These are phyloP conservation scores for Boeremia lycopersici DNA, from an alignment of 2,329 filamentous ascomycete genomes.

Conservation along the genomic window DNA sequence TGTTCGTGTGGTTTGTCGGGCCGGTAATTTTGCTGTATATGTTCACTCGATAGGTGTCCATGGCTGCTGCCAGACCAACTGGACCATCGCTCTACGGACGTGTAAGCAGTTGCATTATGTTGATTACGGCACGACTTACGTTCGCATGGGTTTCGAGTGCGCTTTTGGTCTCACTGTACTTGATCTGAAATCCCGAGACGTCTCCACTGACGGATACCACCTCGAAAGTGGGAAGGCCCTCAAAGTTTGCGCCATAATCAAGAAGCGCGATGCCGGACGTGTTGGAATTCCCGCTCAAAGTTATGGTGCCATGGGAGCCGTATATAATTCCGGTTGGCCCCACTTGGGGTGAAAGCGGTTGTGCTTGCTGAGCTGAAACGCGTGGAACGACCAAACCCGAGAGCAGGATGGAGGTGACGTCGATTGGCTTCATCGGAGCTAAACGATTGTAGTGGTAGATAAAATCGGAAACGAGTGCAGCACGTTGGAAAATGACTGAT, in stretches of 20 bases:
- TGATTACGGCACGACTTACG: neutral
- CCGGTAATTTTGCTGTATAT: conserved; percentile 42
- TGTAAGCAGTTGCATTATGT: neutral
- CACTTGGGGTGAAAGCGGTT: too few species aligned
- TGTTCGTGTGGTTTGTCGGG: conserved; percentile 31
- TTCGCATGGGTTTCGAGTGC: neutral
- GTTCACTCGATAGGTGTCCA: conserved; percentile 48
- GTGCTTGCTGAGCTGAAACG: too few species aligned
- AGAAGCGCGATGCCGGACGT: conserved; percentile 6
- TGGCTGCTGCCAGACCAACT: conserved; percentile 43
- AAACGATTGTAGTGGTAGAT: too few species aligned
- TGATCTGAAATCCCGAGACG: conserved; percentile 8
- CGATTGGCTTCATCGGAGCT: too few species aligned
- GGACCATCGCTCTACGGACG: conserved; percentile 38
- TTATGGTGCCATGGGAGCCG: neutral
- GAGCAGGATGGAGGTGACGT: too few species aligned
- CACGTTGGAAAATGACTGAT: too few species aligned
- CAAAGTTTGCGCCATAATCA: conserved; percentile 22
- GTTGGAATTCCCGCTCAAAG: neutral
- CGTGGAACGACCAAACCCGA: too few species aligned
- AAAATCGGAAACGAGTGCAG: too few species aligned
- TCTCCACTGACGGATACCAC: conserved; percentile 18
- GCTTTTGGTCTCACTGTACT: conserved; percentile 3
- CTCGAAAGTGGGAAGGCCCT: conserved; percentile 23
- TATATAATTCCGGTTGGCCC: neutral